These are phyloP conservation scores for Tripterygium wilfordii DNA, from an alignment of 177 flowering plant genomes.

Conservation along the genomic window DNA sequence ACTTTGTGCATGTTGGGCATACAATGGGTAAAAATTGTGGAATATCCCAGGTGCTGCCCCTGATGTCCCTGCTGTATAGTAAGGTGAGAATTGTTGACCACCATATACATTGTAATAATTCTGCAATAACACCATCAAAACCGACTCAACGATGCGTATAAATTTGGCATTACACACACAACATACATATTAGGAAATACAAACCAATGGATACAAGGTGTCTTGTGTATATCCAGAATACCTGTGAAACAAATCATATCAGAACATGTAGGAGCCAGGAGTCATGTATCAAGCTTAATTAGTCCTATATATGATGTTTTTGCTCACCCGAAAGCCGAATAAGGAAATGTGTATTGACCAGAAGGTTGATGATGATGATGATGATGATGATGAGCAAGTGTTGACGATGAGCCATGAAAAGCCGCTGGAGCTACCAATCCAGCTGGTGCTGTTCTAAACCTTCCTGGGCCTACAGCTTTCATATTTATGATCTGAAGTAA, in stretches of 20 bases:
- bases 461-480: conserved; percentile 30
- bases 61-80: conserved; percentile 28
- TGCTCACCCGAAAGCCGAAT: conserved; percentile 59
- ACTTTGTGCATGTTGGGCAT: conserved; percentile 47
- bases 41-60: conserved; percentile 28
- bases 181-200: too few species aligned
- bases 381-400: too few species aligned
- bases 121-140: conserved; percentile 28
- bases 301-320: too few species aligned
- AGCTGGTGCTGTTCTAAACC: conserved; percentile 42
- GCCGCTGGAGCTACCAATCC: conserved; percentile 32
- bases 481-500: neutral
- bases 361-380: conserved; percentile 34
- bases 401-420: conserved; percentile 41
- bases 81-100: conserved; percentile 45
- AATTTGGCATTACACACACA: too few species aligned
- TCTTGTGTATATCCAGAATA: conserved; percentile 58
- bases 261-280: too few species aligned
- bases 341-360: conserved; percentile 50
- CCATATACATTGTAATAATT: conserved; percentile 55
- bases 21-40: conserved; percentile 44
- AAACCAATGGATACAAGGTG: conserved; percentile 49
- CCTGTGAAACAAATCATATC: too few species aligned
- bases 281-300: too few species aligned
- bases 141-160: neutral